These are phyloP conservation scores for Cytospora piceae DNA, from an alignment of 2,329 filamentous ascomycete genomes.

Conservation along the genomic window DNA sequence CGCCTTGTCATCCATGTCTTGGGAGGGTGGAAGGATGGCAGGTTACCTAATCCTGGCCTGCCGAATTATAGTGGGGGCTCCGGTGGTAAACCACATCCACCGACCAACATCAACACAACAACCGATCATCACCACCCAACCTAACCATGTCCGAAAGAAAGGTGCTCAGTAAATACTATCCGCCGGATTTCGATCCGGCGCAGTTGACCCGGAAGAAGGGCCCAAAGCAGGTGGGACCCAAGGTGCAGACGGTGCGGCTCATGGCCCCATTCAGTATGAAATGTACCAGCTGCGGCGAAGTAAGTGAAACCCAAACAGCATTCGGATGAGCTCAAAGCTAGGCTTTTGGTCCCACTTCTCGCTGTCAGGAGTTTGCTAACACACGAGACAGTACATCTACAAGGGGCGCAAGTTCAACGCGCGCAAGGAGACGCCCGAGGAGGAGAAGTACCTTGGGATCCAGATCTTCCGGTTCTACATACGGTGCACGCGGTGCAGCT, in stretches of 20 bases:
- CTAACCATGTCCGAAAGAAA: constrained; percentile 80
- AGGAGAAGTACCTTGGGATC: constrained; percentile 87
- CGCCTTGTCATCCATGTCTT: constrained; percentile 8
- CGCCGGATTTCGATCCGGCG: constrained; percentile 87
- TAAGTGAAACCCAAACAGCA: too few relatives aligned
- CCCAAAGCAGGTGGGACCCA: constrained; percentile 74
- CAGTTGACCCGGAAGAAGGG: constrained; percentile 72
- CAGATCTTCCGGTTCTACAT: constrained; percentile 91
- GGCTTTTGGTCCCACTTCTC: too few relatives aligned
- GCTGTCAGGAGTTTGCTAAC: too few relatives aligned
- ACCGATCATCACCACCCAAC: background rate
- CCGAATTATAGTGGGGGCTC: too few relatives aligned
- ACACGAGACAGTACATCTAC: constrained; percentile 69
- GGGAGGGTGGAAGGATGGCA: background rate
- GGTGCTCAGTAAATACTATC: constrained; percentile 69
- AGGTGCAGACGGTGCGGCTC: constrained; percentile 82
- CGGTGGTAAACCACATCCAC: background rate
- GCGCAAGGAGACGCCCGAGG: constrained; percentile 84
- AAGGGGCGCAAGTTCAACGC: constrained; percentile 95
- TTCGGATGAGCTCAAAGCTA: too few relatives aligned
- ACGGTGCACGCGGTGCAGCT: constrained; percentile 81
- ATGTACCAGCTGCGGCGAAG: constrained; percentile 59
- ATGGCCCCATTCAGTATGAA: constrained; percentile 89
- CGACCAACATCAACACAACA: background rate
- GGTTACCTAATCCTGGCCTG: constrained; percentile 11